A percentile compares a stretch with the other conserved stretches of the same genome.
phyloP scores from a whole-genome alignment of 108 stramenopile species.

The Skeletonema costatum region DNA sequence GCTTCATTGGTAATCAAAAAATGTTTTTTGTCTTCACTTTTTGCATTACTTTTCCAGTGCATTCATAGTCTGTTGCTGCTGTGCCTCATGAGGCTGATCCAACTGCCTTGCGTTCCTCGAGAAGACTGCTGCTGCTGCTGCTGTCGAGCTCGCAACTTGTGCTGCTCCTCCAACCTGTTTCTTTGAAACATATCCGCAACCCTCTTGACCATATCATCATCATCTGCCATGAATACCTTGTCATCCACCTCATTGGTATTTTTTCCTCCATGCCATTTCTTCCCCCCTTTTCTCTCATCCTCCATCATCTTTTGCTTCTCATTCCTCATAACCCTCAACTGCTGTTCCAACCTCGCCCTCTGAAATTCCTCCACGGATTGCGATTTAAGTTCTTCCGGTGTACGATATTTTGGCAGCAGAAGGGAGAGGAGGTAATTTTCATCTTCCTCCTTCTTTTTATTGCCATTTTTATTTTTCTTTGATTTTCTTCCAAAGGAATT shows the following conservation, averaged over 20 bases:
- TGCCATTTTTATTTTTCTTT: not conserved
- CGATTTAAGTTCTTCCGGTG: not conserved
- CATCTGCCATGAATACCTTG: not conserved
- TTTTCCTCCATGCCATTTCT: not conserved
- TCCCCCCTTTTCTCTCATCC: not conserved
- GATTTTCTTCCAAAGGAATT: not conserved
- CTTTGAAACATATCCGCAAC: not conserved
- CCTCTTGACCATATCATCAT: not conserved
- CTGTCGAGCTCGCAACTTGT: not conserved
- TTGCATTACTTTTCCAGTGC: not conserved
- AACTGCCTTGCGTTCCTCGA: not conserved
- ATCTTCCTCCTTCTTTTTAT: conserved; percentile 3
- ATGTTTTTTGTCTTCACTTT: not conserved
- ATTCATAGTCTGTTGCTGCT: not conserved
- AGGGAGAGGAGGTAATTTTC: conserved; percentile 10
- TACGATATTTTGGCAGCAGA: conserved; percentile 14
- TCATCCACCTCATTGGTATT: not conserved
- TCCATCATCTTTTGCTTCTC: not conserved
- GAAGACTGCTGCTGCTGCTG: no score
- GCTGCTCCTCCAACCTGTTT: conserved; percentile 12
- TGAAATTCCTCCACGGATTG: conserved; percentile 24
- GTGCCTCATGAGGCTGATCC: not conserved
- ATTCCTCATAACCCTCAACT: conserved; percentile 6
- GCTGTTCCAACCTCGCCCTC: conserved; percentile 16
- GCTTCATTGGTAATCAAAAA: conserved; percentile 13